phyloP scores from a whole-genome alignment of 768 basidiomycete genomes.

The Floccularia luteovirens region DNA sequence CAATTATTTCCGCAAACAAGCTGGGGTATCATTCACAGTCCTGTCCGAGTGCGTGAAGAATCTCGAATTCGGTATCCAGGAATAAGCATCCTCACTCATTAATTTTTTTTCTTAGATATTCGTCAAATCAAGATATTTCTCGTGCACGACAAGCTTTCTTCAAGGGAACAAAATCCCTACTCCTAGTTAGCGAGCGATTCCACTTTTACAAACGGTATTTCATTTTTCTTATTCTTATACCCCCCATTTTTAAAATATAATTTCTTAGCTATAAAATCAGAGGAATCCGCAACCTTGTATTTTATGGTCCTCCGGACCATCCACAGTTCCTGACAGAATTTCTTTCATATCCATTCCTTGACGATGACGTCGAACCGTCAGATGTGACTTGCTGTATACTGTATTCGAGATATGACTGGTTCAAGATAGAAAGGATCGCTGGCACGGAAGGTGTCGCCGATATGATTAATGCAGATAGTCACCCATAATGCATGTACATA shows the following conservation, averaged over 20 bases:
- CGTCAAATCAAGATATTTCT: conserved; percentile 89
- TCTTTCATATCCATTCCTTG: conserved; percentile 85
- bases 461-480: too few species aligned
- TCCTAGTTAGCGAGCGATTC: conserved; percentile 95
- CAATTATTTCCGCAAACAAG: conserved; percentile 73
- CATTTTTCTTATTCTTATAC: background rate
- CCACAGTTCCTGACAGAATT: conserved; percentile 90
- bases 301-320: conserved; percentile 90
- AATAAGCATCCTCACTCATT: too few species aligned
- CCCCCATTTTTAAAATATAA: background rate
- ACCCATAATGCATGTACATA: too few species aligned
- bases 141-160: conserved; percentile 93
- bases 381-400: conserved; percentile 80
- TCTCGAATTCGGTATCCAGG: too few species aligned
- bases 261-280: conserved; percentile 76
- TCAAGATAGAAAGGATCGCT: conserved; percentile 82
- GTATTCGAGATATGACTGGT: conserved; percentile 87
- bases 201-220: conserved; percentile 81
- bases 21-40: conserved; percentile 66
- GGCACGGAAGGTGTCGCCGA: conserved; percentile 39
- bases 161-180: conserved; percentile 75
- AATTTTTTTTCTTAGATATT: conserved; percentile 83
- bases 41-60: conserved; percentile 84
- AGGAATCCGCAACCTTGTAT: conserved; percentile 88
- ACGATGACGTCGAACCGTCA: conserved; percentile 75